Base-by-base conservation (phyloP, 768 basidiomycete genomes). In the Lentinula sp. region DNA sequence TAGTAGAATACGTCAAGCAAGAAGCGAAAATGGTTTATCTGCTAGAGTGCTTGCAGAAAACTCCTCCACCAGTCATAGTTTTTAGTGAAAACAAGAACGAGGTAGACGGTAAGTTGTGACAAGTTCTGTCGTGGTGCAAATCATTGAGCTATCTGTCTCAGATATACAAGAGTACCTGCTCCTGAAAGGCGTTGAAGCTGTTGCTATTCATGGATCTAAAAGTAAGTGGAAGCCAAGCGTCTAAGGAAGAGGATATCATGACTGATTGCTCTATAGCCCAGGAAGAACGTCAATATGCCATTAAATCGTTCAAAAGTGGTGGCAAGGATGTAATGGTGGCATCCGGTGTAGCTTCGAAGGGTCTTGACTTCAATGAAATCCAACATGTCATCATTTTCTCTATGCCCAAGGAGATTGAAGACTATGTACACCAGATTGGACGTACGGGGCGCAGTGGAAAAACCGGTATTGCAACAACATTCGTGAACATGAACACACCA, bases 1-100 rank as follows among this genome's bases (percentile, higher is more conserved):
- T 98, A 34, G 93, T 98, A 21, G 97, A 99, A 76, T 98, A 97
- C 67, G 97, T 99, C 67, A 99, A 99, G 75, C 95, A 97, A 70
- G 97, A 98, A 74, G 97, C 97, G 0, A 99, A 99, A 75, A 98
- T 98, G 97, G 95, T 99, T 1, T 99, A 98, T 73, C 82, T 98
- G 15, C 79, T 99, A 51, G 97, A 99, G 73, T 98, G 95, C 71
- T 74, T 99, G 63, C 97, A 98, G 71, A 99, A 98, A 77, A 99
- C 97, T 0, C 89, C 97, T 0, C 97, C 97, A 6, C 97, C 97
- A 1, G 95, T 96, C 53, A 97, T 98, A 73, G 84, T 98, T 61
- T 99, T 99, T 73, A 94, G 91, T 65, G 97, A 99, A 71, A 98
- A 96, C 77, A 99, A 99, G 80, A 98, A 99, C 70, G 97, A 99